A percentile compares a stretch with the other conserved stretches of the same genome.
Conservation (phyloP, 306 rosid species). For the Trifolium fragiferum region DNA sequence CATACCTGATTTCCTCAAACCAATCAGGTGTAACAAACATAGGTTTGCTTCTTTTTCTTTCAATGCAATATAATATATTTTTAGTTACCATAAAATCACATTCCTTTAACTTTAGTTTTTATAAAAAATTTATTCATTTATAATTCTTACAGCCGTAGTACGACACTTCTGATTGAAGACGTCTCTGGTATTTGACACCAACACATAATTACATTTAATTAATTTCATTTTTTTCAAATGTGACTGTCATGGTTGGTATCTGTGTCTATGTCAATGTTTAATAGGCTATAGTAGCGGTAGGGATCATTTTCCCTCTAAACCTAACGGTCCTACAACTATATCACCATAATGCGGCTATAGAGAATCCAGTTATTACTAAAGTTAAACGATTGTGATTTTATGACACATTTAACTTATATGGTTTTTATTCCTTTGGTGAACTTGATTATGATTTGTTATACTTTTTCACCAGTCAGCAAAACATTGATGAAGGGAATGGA, state of each 20-base stretch:
- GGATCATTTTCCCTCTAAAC: too few relatives aligned
- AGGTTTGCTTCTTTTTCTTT: conserved; percentile 48
- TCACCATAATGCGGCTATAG: too few relatives aligned
- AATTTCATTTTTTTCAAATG: too few relatives aligned
- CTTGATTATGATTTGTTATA: conserved; percentile 17
- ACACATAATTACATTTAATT: too few relatives aligned
- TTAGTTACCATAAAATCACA: neutral
- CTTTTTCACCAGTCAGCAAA: conserved; percentile 53
- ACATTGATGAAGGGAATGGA: conserved; percentile 46
- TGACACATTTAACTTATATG: neutral
- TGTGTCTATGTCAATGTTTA: too few relatives aligned
- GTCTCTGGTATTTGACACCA: neutral
- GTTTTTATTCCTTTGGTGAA: neutral
- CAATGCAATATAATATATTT: neutral
- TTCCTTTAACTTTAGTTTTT: neutral
- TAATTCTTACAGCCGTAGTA: too few relatives aligned
- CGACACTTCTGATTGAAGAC: too few relatives aligned
- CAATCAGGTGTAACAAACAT: conserved; percentile 61
- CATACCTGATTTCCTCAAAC: conserved; percentile 72
- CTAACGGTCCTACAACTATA: too few relatives aligned
- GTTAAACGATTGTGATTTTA: neutral
- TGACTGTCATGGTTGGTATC: too few relatives aligned
- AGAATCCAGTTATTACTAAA: neutral
- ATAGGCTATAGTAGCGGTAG: too few relatives aligned
- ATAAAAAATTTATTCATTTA: too few relatives aligned